Evolutionary conservation across 768 basidiomycete genomes (phyloP).

Genomic region (Mycena sanguinolenta): DNA sequence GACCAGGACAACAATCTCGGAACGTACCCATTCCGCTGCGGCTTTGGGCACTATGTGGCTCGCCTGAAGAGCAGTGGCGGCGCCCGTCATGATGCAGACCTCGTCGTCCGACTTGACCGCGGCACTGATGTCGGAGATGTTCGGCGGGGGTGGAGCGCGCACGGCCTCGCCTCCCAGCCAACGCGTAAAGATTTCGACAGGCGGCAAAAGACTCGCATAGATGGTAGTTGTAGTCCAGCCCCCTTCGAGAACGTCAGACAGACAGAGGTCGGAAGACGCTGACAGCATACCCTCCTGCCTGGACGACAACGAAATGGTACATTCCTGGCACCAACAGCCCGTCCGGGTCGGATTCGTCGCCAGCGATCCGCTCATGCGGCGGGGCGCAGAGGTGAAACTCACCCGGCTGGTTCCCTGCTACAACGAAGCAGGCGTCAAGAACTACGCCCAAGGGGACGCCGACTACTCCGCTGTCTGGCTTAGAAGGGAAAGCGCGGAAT

Average conservation of each 20-base stretch:
- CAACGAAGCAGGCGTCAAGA: constrained; percentile 20
- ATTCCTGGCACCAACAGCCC: background rate
- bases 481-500: background rate
- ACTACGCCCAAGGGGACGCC: constrained; percentile 24
- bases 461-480: background rate
- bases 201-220: no score
- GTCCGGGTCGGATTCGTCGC: constrained; percentile 3
- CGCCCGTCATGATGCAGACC: constrained; percentile 10
- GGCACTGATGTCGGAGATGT: background rate
- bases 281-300: constrained; percentile 12
- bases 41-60: background rate
- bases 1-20: background rate
- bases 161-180: no score
- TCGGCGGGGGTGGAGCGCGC: background rate
- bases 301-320: constrained; percentile 3
- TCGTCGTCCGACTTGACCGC: background rate
- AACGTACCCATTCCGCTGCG: constrained; percentile 8
- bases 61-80: background rate
- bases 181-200: no score
- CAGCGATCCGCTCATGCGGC: background rate
- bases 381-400: background rate
- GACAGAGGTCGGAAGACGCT: constrained; percentile 1
- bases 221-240: no score
- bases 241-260: constrained; percentile 8
- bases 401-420: constrained; percentile 9